Evolutionary conservation across 495 filamentous ascomycete species (phyloP), one percentile per base, ranked within the genome.

Genomic region (Annulohypoxylon moriforme): DNA sequence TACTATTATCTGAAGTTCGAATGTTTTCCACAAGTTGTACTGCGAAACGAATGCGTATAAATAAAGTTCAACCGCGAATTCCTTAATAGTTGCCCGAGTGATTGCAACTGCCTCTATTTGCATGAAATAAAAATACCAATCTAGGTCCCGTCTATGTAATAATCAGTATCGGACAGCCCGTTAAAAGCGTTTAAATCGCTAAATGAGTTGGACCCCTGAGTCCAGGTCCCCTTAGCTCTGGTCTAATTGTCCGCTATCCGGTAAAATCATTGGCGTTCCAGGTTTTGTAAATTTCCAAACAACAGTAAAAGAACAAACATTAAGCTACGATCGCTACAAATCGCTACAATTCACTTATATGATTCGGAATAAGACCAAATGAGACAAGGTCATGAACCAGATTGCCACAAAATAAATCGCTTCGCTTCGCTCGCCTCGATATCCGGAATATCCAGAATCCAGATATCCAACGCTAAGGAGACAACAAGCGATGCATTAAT

Each of bases 401-500:
- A 27, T 44, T 44, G n/a, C n/a, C 40, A 44, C 36, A 7, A 13
- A 24, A n/a, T 14, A 24, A 29, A 25, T 9, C 22, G 24, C 11
- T 5, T 14, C 24, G 47, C 3, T 44, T 22, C 47, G 62, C 34
- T 42, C n/a, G 40, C 29, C 50, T 64, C 36, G 24, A 40, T 22
- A 36, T n/a, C 47, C 22, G 22, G 9, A 14, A 14, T 40, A 14
- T 40, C 36, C 36, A 36, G 33, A 36, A 36, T 36, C 33, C 33
- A 40, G 36, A 25, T 49, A 25, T 44, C n/a, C 40, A 29, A 22
- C 31, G 33, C 50, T 44, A 57, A 49, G 44, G 11, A 46, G 53
- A 47, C 55, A 58, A 40, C 56, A 57, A 68, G 64, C 60, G 27
- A 61, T 29, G 64, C 70, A 73, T 73, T 61, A 60, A 73, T 57